Conservation (phyloP, 202 grass and related monocot species). For the Elaeis oleifera region DNA sequence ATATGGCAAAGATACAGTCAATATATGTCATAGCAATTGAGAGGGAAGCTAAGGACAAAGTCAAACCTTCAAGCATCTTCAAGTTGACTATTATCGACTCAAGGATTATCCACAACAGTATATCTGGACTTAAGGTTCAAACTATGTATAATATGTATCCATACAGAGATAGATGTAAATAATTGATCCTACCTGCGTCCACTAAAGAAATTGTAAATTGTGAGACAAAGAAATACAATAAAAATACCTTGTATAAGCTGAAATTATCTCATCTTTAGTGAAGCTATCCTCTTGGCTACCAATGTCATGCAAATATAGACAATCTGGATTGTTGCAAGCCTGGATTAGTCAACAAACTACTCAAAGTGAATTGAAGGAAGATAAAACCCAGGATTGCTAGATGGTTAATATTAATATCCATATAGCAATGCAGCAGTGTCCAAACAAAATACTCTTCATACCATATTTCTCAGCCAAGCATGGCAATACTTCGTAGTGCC, state of each 20-base stretch:
- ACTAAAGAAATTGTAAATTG: no score
- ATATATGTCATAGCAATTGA: no score
- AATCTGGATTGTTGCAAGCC: conserved; percentile 97
- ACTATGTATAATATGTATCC: no score
- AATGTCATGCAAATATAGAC: conserved; percentile 97
- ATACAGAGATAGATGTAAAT: no score
- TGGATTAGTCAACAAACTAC: conserved; percentile 28
- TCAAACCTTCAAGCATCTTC: no score
- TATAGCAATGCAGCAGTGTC: conserved; percentile 10
- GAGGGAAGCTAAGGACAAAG: no score
- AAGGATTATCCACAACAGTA: no score
- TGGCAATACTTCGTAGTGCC: conserved; percentile 98
- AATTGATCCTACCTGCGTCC: no score
- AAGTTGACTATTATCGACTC: no score
- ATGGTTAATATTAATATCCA: not conserved
- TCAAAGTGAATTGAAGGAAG: conserved; percentile 17
- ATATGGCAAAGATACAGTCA: no score
- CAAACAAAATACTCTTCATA: conserved; percentile 27
- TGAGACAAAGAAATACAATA: conserved; percentile 6
- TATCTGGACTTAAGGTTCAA: no score
- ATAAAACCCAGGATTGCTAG: not conserved
- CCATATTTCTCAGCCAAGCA: conserved; percentile 92
- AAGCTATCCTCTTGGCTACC: conserved; percentile 97
- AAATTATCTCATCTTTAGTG: conserved; percentile 97
- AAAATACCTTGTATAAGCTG: conserved; percentile 88